phyloP scores from a whole-genome alignment of 2,329 filamentous ascomycete genomes.

The Aspergillus caelatus region DNA sequence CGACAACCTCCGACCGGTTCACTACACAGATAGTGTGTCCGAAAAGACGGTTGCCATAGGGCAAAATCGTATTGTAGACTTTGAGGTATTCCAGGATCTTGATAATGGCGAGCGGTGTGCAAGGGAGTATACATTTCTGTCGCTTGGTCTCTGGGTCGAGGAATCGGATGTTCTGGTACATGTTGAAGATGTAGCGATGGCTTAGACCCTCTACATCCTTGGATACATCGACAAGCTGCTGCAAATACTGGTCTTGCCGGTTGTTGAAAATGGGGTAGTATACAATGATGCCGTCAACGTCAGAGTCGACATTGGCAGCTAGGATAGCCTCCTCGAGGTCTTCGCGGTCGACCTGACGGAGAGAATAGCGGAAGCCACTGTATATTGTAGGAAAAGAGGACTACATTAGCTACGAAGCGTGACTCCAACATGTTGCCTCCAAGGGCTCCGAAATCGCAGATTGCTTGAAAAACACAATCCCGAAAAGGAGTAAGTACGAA shows the following conservation, averaged over 20 bases:
- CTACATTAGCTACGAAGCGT: constrained; percentile 26
- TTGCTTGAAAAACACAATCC: not conserved
- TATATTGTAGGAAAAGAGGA: constrained; percentile 4
- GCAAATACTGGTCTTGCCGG: constrained; percentile 89
- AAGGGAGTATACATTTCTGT: constrained; percentile 91
- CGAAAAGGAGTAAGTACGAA: constrained; percentile 10
- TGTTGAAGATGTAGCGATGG: constrained; percentile 95
- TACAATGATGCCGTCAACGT: constrained; percentile 87
- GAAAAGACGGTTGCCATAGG: constrained; percentile 88
- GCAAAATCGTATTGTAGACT: constrained; percentile 94
- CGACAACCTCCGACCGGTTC: constrained; percentile 95
- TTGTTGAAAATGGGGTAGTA: constrained; percentile 98
- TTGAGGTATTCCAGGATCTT: constrained; percentile 96
- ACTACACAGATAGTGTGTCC: constrained; percentile 95
- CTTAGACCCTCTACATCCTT: constrained; percentile 97
- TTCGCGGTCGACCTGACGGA: constrained; percentile 83
- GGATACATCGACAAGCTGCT: constrained; percentile 84
- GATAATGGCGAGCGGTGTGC: constrained; percentile 92
- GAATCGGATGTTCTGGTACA: constrained; percentile 98
- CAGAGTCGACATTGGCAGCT: constrained; percentile 75
- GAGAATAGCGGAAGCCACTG: constrained; percentile 86
- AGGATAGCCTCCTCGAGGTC: constrained; percentile 86
- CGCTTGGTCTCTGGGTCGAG: constrained; percentile 68
- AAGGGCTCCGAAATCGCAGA: constrained; percentile 20
- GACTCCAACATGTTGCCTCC: constrained; percentile 3